Percentiles rank a stretch among this genome's conserved stretches.
Evolutionary conservation across 2,329 filamentous ascomycete species (phyloP).

Genomic region (Claviceps cyperi): DNA sequence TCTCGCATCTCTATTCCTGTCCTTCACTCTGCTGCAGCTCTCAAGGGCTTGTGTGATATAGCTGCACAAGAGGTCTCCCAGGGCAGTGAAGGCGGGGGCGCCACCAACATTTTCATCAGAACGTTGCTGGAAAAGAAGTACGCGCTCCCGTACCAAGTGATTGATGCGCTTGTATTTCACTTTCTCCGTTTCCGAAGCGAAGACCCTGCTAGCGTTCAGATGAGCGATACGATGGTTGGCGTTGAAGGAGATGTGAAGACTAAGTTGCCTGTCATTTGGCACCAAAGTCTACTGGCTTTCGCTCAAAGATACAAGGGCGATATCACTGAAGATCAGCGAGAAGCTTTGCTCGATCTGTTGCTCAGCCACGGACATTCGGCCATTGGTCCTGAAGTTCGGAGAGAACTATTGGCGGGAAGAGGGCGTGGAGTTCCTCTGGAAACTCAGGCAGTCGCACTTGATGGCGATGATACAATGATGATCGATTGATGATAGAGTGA

Average conservation of each 20-base stretch:
- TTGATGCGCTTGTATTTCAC: slow-evolving; percentile 91
- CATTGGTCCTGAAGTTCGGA: slow-evolving; percentile 81
- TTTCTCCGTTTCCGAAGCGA: slow-evolving; percentile 76
- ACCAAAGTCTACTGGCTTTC: slow-evolving; percentile 84
- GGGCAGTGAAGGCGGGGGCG: slow-evolving; percentile 73
- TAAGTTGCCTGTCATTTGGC: slow-evolving; percentile 87
- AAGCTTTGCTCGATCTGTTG: slow-evolving; percentile 77
- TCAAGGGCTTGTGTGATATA: slow-evolving; percentile 88
- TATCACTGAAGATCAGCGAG: slow-evolving; percentile 87
- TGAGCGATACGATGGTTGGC: slow-evolving; percentile 37
- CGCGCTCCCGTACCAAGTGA: slow-evolving; percentile 83
- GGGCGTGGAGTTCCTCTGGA: slow-evolving; percentile 62
- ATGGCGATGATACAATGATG: slow-evolving; percentile 88
- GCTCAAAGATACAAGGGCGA: slow-evolving; percentile 91
- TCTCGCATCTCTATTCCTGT: slow-evolving; percentile 77
- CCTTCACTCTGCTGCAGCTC: slow-evolving; percentile 77
- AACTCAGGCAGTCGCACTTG: slow-evolving; percentile 36
- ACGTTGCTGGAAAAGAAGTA: slow-evolving; percentile 93
- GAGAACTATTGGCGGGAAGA: slow-evolving; percentile 76
- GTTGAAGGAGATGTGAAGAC: slow-evolving; percentile 34
- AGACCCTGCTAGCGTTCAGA: slow-evolving; percentile 41
- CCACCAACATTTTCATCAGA: slow-evolving; percentile 91
- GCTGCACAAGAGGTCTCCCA: slow-evolving; percentile 76
- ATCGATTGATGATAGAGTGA: slow-evolving; percentile 32
- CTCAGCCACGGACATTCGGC: slow-evolving; percentile 71